These are phyloP conservation scores for Calonectria naviculata DNA, from an alignment of 2,329 filamentous ascomycete species.

Conservation along the genomic window DNA sequence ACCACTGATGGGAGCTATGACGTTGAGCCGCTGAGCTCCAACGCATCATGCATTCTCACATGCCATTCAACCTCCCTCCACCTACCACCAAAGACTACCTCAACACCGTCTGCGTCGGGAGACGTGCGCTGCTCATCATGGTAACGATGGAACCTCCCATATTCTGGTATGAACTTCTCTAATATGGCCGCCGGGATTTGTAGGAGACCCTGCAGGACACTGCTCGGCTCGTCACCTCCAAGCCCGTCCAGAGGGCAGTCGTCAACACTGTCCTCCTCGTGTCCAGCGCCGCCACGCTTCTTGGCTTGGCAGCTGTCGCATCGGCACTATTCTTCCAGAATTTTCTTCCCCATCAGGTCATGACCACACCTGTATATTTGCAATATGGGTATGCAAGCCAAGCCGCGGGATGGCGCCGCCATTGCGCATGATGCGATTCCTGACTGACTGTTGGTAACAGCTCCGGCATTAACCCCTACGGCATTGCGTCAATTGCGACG, in stretches of 20 bases:
- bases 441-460: slow-evolving; percentile 42
- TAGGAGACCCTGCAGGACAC: slow-evolving; percentile 52
- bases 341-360: slow-evolving; percentile 66
- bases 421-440: slow-evolving; percentile 13
- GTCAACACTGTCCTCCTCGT: slow-evolving; percentile 59
- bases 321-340: slow-evolving; percentile 67
- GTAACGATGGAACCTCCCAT: slow-evolving; percentile 18
- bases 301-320: slow-evolving; percentile 59
- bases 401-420: background rate
- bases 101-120: slow-evolving; percentile 17
- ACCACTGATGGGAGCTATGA: slow-evolving; percentile 33
- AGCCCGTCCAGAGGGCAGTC: slow-evolving; percentile 60
- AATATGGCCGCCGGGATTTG: background rate
- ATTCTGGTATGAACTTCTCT: background rate
- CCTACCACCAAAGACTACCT: slow-evolving; percentile 20
- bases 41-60: slow-evolving; percentile 31
- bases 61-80: slow-evolving; percentile 25
- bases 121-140: slow-evolving; percentile 27
- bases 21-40: slow-evolving; percentile 32
- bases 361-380: slow-evolving; percentile 63
- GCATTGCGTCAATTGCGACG: slow-evolving; percentile 56
- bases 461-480: slow-evolving; percentile 64
- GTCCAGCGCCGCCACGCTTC: slow-evolving; percentile 54
- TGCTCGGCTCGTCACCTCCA: slow-evolving; percentile 58
- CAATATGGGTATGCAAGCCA: slow-evolving; percentile 64